Evolutionary conservation across 2,329 filamentous ascomycete genomes (phyloP).

Genomic region (Colletotrichum agaves): DNA sequence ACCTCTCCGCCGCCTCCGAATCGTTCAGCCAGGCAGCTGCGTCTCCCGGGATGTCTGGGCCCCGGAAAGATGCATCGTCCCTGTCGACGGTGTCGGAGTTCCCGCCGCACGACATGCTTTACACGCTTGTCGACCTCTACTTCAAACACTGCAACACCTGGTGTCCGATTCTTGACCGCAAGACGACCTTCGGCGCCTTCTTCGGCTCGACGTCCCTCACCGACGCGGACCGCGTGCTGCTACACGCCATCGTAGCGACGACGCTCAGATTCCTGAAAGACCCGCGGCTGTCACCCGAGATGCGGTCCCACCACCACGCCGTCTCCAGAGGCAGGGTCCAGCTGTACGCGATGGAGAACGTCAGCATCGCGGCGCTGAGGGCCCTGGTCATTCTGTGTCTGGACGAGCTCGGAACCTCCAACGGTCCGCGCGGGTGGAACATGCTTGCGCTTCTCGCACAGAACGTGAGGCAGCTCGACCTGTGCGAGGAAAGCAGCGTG

Average conservation of each 20-base stretch:
- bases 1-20: conserved; percentile 34
- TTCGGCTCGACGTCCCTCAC: conserved; percentile 53
- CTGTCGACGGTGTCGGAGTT: conserved; percentile 58
- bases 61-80: conserved; percentile 43
- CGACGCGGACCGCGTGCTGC: conserved; percentile 53
- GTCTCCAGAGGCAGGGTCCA: conserved; percentile 53
- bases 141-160: conserved; percentile 74
- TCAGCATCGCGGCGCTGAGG: conserved; percentile 51
- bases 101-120: conserved; percentile 69
- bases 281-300: conserved; percentile 49
- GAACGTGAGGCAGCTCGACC: conserved; percentile 51
- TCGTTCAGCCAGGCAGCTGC: conserved; percentile 28
- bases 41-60: conserved; percentile 8
- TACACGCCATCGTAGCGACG: conserved; percentile 57
- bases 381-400: conserved; percentile 54
- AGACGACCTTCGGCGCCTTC: conserved; percentile 53
- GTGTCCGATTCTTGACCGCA: conserved; percentile 59
- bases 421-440: conserved; percentile 56
- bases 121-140: conserved; percentile 69
- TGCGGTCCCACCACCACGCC: conserved; percentile 52
- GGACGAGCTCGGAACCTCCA: conserved; percentile 55
- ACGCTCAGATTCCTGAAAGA: conserved; percentile 56
- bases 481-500: conserved; percentile 53
- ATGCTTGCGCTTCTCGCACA: conserved; percentile 52
- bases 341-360: conserved; percentile 55